Base-by-base conservation (phyloP, 306 rosid species). In the Lathyrus tuberosus region DNA sequence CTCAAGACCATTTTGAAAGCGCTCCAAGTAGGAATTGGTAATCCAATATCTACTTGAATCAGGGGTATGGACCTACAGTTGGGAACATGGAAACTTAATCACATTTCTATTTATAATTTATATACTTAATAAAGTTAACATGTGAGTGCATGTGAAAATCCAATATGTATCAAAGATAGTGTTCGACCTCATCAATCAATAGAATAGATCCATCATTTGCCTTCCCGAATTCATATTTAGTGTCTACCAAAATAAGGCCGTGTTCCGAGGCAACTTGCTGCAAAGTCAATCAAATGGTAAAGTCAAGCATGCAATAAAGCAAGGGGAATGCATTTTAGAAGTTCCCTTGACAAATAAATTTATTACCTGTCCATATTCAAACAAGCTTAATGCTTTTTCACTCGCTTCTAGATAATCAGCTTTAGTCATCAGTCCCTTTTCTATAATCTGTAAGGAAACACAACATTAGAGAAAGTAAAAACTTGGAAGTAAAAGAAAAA, bases 31-130 rank as follows among this genome's bases (percentile, higher is more conserved):
- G 65, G 97, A 88, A 79, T 76, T 74, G 49, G 97, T 91, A 76
- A 94, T 88, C 98, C 98, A 94, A 81, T 94, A 90, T 83, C 97
- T 90, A 72, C 98, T 94, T 54, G 97, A 90, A 84, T 94, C 98
- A 13, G 98, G 98, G 33, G 98, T 94, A 78, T 94, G 98, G 62
- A 94, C 95, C 98, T 94, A 68, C 18, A 71, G 67, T 74, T 18
- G 63, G 68, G 65, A 74, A 62, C 62, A 38, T 42, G 47, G 15
- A 28, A 58, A 62, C 8, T 11, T 60, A 5, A 61, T 79, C 80
- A 58, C 14, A 53, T 68, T 6, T 11, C 47, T 47, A 54, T 62
- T 65, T 14, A 54, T 41, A 54, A 54, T 62, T 65, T 14, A 54
- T 41, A 54, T 62, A 68, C 46, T 69, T 66, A 2, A 37, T 43